Evolutionary conservation across 495 filamentous ascomycete genomes (phyloP).

Genomic region (Paragyromitra xinjiangensis): DNA sequence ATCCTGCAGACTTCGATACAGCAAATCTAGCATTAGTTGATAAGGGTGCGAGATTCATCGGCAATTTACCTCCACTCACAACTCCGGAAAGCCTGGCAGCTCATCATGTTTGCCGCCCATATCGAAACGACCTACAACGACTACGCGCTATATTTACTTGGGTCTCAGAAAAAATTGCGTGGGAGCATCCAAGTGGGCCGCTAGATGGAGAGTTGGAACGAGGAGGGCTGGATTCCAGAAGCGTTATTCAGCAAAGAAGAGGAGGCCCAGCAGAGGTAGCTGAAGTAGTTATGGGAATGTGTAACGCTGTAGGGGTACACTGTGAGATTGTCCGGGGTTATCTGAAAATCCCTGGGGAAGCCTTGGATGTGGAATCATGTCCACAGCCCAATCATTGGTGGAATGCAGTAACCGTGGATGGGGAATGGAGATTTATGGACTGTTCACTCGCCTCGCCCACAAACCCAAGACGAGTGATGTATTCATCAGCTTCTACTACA

Average conservation of each 20-base stretch:
- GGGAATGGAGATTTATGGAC: slow-evolving; percentile 97
- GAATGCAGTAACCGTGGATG: slow-evolving; percentile 93
- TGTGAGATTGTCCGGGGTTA: slow-evolving; percentile 85
- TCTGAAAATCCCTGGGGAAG: slow-evolving; percentile 87
- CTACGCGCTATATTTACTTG: slow-evolving; percentile 95
- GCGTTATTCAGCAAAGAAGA: slow-evolving; percentile 82
- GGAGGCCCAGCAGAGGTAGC: slow-evolving; percentile 93
- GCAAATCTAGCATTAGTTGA: slow-evolving; percentile 88
- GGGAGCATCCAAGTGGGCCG: slow-evolving; percentile 68
- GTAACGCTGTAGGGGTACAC: slow-evolving; percentile 83
- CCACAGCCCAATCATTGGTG: slow-evolving; percentile 95
- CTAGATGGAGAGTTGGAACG: slow-evolving; percentile 75
- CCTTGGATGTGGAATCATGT: slow-evolving; percentile 76
- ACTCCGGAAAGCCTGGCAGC: slow-evolving; percentile 86
- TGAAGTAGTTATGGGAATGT: slow-evolving; percentile 90
- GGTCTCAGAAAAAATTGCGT: slow-evolving; percentile 93
- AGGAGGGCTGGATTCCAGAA: slow-evolving; percentile 75
- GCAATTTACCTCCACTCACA: slow-evolving; percentile 85
- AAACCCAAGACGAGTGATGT: slow-evolving; percentile 77
- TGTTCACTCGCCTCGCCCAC: slow-evolving; percentile 90
- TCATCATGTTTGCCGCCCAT: slow-evolving; percentile 91
- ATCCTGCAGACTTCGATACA: slow-evolving; percentile 80
- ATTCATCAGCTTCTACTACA: slow-evolving; percentile 74
- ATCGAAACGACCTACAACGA: slow-evolving; percentile 92
- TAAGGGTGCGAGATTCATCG: slow-evolving; percentile 92